Conservation (phyloP, 129 eudicot species). For the Artemisia annua region DNA sequence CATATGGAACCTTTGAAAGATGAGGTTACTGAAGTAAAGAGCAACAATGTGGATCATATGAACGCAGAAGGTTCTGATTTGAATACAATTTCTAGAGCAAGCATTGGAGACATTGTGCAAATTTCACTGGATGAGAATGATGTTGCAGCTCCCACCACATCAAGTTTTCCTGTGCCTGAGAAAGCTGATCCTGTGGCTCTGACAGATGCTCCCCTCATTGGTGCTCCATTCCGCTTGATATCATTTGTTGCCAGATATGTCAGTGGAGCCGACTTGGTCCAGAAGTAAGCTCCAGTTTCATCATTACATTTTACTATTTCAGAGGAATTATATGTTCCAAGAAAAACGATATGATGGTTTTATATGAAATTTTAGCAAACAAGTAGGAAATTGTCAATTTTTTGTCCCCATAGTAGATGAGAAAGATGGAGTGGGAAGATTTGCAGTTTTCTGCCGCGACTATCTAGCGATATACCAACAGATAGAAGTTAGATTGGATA, state of each 20-base stretch:
- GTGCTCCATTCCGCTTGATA: constrained; percentile 91
- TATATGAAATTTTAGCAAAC: constrained; percentile 30
- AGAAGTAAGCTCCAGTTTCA: constrained; percentile 21
- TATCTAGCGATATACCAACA: constrained; percentile 21
- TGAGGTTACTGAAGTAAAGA: no score
- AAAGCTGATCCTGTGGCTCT: constrained; percentile 44
- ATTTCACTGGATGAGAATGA: constrained; percentile 72
- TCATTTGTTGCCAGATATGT: constrained; percentile 88
- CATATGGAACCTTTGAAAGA: background rate
- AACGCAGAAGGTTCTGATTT: constrained; percentile 22
- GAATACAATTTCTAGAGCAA: constrained; percentile 40
- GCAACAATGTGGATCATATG: background rate
- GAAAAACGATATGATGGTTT: constrained; percentile 6
- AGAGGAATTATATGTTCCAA: constrained; percentile 15
- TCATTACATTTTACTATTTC: no score
- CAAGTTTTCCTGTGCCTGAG: constrained; percentile 20
- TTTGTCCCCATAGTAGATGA: constrained; percentile 16
- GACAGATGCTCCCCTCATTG: constrained; percentile 81
- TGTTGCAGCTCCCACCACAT: constrained; percentile 17
- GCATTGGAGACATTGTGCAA: constrained; percentile 75
- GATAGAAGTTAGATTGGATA: constrained; percentile 21
- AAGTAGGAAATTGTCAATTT: constrained; percentile 10
- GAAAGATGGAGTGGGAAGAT: constrained; percentile 12
- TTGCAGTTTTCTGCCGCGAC: constrained; percentile 2
- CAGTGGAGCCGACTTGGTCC: constrained; percentile 95